Evolutionary conservation across 2,329 filamentous ascomycete genomes (phyloP).

Genomic region (Chaetomium olivaceum): DNA sequence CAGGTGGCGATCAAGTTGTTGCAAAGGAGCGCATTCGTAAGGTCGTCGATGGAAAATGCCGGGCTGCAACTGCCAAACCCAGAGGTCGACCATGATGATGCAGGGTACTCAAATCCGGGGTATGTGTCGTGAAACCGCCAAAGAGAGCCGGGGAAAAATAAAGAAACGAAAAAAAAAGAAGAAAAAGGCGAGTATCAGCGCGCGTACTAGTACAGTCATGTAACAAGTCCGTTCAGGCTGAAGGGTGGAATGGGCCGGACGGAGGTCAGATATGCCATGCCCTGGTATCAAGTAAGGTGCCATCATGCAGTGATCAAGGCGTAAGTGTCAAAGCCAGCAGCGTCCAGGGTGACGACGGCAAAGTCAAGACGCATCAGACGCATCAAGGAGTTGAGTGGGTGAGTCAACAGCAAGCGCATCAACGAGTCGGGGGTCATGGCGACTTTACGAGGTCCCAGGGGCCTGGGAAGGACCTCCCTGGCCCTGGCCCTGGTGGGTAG

Average conservation of each 20-base stretch:
- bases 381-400: constrained; percentile 30
- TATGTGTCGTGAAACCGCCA: constrained; percentile 14
- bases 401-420: constrained; percentile 33
- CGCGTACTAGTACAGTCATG: constrained; percentile 29
- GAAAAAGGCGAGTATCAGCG: constrained; percentile 11
- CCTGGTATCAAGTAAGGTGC: constrained; percentile 21
- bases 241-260: constrained; percentile 12
- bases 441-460: constrained; percentile 33
- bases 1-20: neutral
- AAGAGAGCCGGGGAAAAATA: neutral
- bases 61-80: neutral
- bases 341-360: constrained; percentile 16
- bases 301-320: constrained; percentile 23
- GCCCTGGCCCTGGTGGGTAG: constrained; percentile 36
- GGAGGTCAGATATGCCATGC: constrained; percentile 21
- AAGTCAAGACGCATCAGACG: constrained; percentile 30
- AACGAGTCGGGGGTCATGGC: constrained; percentile 28
- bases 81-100: constrained; percentile 1
- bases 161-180: neutral
- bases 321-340: constrained; percentile 22
- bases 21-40: neutral
- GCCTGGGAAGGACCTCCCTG: constrained; percentile 29
- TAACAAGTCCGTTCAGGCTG: constrained; percentile 19
- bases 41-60: constrained; percentile 2
- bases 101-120: neutral